phyloP scores from a whole-genome alignment of 306 rosid genomes.

The Medicago truncatula region MtrunA17r5.0-ANR NC_053042.1:9202501-9203000 shows the following conservation, averaged over 20 bases:
- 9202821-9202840: background rate
- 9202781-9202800: background rate
- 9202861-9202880: background rate
- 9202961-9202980: background rate
- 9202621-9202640: too few relatives aligned
- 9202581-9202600: too few relatives aligned
- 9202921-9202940: background rate
- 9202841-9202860: background rate
- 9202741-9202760: conserved; percentile 31
- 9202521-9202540: too few relatives aligned
- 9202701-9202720: background rate
- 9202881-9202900: background rate
- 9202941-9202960: background rate
- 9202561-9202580: too few relatives aligned
- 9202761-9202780: background rate
- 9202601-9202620: too few relatives aligned
- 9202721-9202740: background rate
- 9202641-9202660: too few relatives aligned
- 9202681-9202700: too few relatives aligned
- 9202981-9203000: background rate
- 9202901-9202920: background rate
- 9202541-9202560: too few relatives aligned
- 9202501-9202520: background rate
- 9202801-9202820: background rate
- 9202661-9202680: background rate